Evolutionary conservation across 768 basidiomycete genomes (phyloP).

Genomic region (Boletus rubescentipes): DNA sequence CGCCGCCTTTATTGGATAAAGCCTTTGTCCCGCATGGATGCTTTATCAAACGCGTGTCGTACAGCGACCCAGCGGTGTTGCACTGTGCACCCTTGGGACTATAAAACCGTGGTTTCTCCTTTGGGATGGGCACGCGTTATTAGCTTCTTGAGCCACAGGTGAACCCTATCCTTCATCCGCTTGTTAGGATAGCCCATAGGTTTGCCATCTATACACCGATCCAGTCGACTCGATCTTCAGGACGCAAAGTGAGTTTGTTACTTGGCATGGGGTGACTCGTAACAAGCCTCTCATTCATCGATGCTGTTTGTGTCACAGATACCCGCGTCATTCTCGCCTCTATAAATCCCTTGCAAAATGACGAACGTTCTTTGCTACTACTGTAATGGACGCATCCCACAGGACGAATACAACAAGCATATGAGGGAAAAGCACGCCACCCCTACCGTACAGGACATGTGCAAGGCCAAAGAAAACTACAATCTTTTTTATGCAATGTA

Average conservation of each 20-base stretch:
- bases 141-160: neutral
- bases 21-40: neutral
- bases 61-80: too few species aligned
- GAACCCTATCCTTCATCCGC: neutral
- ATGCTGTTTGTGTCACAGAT: neutral
- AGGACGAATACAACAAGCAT: slow-evolving; percentile 11
- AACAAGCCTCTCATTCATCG: neutral
- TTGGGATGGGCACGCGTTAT: neutral
- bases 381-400: slow-evolving; percentile 10
- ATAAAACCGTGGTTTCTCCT: slow-evolving; percentile 1
- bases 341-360: slow-evolving; percentile 3
- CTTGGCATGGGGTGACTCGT: neutral
- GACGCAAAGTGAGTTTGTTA: neutral
- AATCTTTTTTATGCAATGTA: neutral
- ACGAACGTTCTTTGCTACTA: slow-evolving; percentile 9
- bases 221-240: neutral
- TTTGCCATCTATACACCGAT: neutral
- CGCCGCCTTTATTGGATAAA: neutral
- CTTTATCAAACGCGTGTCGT: neutral
- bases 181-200: neutral
- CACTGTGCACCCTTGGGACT: neutral
- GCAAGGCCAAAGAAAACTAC: slow-evolving; percentile 5
- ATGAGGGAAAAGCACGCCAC: slow-evolving; percentile 8
- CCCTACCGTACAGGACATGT: slow-evolving; percentile 7
- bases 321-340: neutral